Evolutionary conservation across 192 early-diverging fungal species (phyloP).

Genomic region (Chytriomyces sp.): DNA sequence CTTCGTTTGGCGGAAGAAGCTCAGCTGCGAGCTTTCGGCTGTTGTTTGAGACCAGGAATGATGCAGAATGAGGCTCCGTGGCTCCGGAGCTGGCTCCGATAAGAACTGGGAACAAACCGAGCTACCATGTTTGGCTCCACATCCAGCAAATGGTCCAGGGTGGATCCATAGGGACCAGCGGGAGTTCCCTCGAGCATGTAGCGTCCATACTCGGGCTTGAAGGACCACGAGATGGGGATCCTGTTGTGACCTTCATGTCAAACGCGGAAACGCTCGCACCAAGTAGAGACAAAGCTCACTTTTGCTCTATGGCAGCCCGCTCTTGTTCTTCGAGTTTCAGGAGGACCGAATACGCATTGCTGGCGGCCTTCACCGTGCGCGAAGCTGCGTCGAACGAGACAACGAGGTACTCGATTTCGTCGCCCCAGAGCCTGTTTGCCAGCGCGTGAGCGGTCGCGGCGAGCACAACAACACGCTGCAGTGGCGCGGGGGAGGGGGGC

Average conservation of each 20-base stretch:
- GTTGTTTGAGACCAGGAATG: too few species aligned
- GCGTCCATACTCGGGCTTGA: conserved; percentile 95
- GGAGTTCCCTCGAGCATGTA: conserved; percentile 99
- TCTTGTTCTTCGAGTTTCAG: conserved; percentile 73
- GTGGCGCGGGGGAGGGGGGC: too few species aligned
- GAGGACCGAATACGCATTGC: conserved; percentile 82
- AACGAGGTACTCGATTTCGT: conserved; percentile 98
- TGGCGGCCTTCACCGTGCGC: conserved; percentile 49
- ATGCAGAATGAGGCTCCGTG: too few species aligned
- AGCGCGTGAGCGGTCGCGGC: too few species aligned
- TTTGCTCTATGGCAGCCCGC: conserved; percentile 58
- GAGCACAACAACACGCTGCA: too few species aligned
- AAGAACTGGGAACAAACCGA: too few species aligned
- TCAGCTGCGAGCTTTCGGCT: conserved; percentile 72
- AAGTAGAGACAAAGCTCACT: conserved; percentile 24
- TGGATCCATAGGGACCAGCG: conserved; percentile 84
- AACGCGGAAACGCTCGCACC: neutral
- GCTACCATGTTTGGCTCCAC: conserved; percentile 88
- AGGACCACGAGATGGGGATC: conserved; percentile 53
- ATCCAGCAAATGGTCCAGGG: conserved; percentile 73
- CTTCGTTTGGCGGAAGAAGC: conserved; percentile 70
- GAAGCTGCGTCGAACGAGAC: conserved; percentile 75
- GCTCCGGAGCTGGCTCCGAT: too few species aligned
- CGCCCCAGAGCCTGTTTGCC: conserved; percentile 98
- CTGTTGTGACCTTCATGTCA: neutral